These are phyloP conservation scores for Pilobolus umbonatus DNA, from an alignment of 192 early-diverging fungal species.

Conservation along the genomic window DNA sequence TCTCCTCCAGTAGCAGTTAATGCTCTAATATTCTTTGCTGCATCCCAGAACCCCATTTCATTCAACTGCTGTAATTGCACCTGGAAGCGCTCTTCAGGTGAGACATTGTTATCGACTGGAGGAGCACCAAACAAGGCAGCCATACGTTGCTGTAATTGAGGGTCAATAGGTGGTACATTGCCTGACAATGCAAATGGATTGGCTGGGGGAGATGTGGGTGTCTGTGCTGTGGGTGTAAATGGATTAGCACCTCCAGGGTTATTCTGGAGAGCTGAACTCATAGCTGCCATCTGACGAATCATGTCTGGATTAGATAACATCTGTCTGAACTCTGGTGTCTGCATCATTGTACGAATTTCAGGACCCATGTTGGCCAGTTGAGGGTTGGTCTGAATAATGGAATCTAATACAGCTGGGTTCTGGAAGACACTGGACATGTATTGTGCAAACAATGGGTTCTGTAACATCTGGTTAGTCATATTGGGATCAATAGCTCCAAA, in stretches of 20 bases:
- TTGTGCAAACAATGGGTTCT: slow-evolving; percentile 80
- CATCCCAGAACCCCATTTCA: slow-evolving; percentile 97
- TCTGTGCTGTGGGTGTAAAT: slow-evolving; percentile 13
- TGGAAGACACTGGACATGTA: slow-evolving; percentile 76
- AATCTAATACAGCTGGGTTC: slow-evolving; percentile 84
- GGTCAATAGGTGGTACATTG: slow-evolving; percentile 25
- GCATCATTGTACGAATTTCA: slow-evolving; percentile 81
- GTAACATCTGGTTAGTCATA: slow-evolving; percentile 66
- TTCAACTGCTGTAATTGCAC: slow-evolving; percentile 78
- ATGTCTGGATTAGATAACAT: slow-evolving; percentile 85
- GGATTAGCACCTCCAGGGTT: slow-evolving; percentile 15
- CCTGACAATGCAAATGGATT: slow-evolving; percentile 46
- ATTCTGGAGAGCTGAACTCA: slow-evolving; percentile 46
- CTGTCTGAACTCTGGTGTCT: slow-evolving; percentile 68
- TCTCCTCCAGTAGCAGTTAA: slow-evolving; percentile 79
- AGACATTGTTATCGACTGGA: slow-evolving; percentile 30
- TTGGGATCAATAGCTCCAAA: slow-evolving; percentile 58
- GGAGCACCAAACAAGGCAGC: slow-evolving; percentile 12
- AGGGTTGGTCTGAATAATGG: slow-evolving; percentile 81
- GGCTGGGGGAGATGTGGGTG: slow-evolving; percentile 32
- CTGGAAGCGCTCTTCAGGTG: slow-evolving; percentile 62
- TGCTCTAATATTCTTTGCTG: slow-evolving; percentile 85
- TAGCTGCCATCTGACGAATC: slow-evolving; percentile 65
- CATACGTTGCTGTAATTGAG: slow-evolving; percentile 36
- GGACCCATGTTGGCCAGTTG: slow-evolving; percentile 76